Evolutionary conservation across 2,329 filamentous ascomycete genomes (phyloP).

Genomic region (Coniochaeta prunicola): DNA sequence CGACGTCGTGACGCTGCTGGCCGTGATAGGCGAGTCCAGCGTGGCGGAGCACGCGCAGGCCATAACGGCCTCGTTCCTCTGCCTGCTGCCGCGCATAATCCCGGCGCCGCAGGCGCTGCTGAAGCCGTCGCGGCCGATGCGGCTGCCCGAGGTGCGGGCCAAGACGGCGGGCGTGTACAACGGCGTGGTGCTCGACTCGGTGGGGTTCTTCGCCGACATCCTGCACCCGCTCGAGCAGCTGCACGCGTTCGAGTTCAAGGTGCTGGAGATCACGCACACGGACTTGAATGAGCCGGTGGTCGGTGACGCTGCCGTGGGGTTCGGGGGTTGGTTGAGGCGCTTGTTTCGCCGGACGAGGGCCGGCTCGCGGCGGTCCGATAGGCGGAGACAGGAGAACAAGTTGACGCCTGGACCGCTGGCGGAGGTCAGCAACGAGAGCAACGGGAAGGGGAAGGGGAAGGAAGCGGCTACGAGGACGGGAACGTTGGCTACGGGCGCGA

Average conservation of each 20-base stretch:
- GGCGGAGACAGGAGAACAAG: background rate
- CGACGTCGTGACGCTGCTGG: constrained; percentile 55
- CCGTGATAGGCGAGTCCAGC: constrained; percentile 54
- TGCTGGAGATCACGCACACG: constrained; percentile 40
- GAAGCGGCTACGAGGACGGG: background rate
- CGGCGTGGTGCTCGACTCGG: constrained; percentile 44
- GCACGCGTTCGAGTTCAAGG: constrained; percentile 38
- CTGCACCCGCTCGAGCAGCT: constrained; percentile 47
- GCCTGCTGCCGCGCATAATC: constrained; percentile 51
- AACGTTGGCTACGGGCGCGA: constrained; percentile 1
- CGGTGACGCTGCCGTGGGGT: background rate
- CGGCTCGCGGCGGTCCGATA: background rate
- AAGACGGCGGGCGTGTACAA: constrained; percentile 52
- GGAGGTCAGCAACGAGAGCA: background rate
- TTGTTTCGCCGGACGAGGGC: constrained; percentile 4
- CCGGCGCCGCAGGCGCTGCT: constrained; percentile 57
- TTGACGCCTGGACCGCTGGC: background rate
- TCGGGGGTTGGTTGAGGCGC: background rate
- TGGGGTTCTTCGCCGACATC: constrained; percentile 57
- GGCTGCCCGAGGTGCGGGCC: constrained; percentile 47
- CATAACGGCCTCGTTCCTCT: constrained; percentile 50
- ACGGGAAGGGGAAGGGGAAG: background rate
- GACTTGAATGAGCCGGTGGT: constrained; percentile 18
- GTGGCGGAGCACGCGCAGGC: constrained; percentile 51
- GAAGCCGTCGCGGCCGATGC: constrained; percentile 44